A percentile compares a stretch with the other conserved stretches of the same genome.
These are phyloP conservation scores for Gastrodia elata DNA, from an alignment of 106 monocot genomes.

Conservation along the genomic window DNA sequence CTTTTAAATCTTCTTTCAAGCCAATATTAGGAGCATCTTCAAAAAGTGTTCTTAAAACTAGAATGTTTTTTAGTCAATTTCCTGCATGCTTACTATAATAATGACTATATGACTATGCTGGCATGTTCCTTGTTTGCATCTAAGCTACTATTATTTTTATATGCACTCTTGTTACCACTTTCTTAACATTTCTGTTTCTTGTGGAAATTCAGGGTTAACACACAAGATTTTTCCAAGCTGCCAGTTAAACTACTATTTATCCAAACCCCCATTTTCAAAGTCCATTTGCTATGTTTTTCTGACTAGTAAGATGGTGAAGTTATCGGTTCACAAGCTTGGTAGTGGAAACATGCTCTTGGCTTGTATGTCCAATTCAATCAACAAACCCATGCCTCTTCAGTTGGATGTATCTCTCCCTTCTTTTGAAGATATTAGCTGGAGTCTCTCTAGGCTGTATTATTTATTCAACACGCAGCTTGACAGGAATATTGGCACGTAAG, in stretches of 20 bases:
- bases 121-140: neutral
- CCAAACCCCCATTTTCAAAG: constrained; percentile 13
- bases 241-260: constrained; percentile 19
- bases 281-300: constrained; percentile 3
- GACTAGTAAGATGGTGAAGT: constrained; percentile 12
- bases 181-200: neutral
- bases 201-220: constrained; percentile 23
- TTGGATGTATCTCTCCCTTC: constrained; percentile 62
- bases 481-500: constrained; percentile 72
- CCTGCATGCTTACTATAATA: neutral
- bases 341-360: constrained; percentile 43
- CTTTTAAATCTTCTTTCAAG: neutral
- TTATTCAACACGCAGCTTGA: constrained; percentile 71
- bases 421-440: constrained; percentile 63
- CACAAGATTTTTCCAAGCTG: constrained; percentile 9
- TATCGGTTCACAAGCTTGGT: constrained; percentile 7
- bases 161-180: neutral
- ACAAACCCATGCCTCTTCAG: constrained; percentile 48
- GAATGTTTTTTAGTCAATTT: neutral
- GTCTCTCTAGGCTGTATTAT: constrained; percentile 59
- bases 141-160: neutral
- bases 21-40: neutral
- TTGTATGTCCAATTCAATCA: constrained; percentile 39
- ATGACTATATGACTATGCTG: neutral
- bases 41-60: neutral